Base-by-base conservation (phyloP, 495 filamentous ascomycete species). In the Mytilinidion resinicola region DNA sequence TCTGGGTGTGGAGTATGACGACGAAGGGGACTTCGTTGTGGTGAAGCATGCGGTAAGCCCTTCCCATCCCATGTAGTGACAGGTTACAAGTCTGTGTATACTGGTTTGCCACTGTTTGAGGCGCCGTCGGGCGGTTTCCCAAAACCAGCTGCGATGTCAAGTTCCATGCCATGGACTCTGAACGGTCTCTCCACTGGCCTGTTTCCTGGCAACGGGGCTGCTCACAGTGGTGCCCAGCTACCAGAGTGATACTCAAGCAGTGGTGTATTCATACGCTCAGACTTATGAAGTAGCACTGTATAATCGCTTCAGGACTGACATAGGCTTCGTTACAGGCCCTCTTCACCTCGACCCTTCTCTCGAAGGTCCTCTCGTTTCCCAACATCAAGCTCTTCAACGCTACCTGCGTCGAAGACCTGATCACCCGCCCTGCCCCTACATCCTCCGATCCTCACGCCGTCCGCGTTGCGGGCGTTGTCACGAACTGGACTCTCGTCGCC, bases 341-440 rank as follows among this genome's bases (percentile, higher is more conserved):
- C 51, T 95, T 96, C 76, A 96, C 89, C 25, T 88, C 85, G 54
- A 95, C 90, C 15, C 78, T 96, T 53, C 72, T 96, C 65, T 85
- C 84, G 55, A 85, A 84, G 71, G 90, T 96, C 14, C 77, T 96
- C 38, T 62, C 77, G 20, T 89, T 90, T 78, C 87, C 87, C 55
- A 96, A 96, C 73, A 81, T 96, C 72, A 96, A 96, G 81, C 82
- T 96, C 63, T 96, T 96, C 82, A 96, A 96, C 67, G 90, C 90
- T 43, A 96, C 90, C 41, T 77, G 84, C 21, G 90, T 96, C 39
- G 90, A 96, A 74, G 90, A 96, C 71, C 76, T 96, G 64, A 91
- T 95, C 73, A 95, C 90, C 20, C 86, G 89, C 34, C 78, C 75
- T 4, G 37, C 56, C 15, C 64, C 64, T 9, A 60, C 60, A 0